Evolutionary conservation across 2,329 filamentous ascomycete genomes (phyloP).

Genomic region (Colletotrichum gigasporum): DNA sequence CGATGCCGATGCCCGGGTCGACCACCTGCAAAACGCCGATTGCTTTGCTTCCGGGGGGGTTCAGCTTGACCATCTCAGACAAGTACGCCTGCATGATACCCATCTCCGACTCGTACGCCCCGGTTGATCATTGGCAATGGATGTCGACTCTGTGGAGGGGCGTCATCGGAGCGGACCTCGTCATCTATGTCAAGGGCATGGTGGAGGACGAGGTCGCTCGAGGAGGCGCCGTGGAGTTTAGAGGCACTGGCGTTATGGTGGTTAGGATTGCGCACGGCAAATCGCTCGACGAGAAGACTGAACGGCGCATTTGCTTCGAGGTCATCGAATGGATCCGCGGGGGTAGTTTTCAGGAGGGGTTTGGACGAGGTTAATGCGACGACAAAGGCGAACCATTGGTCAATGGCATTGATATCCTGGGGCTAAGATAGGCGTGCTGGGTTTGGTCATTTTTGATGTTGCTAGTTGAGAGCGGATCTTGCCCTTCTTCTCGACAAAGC

Average conservation of each 20-base stretch:
- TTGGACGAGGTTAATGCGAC: slow-evolving; percentile 7
- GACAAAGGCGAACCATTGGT: neutral
- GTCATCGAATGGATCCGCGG: slow-evolving; percentile 81
- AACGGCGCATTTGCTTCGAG: slow-evolving; percentile 85
- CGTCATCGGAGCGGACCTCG: slow-evolving; percentile 82
- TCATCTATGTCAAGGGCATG: slow-evolving; percentile 69
- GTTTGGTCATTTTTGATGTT: neutral
- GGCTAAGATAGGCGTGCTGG: neutral
- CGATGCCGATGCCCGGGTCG: neutral
- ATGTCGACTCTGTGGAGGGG: slow-evolving; percentile 94
- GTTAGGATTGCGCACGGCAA: slow-evolving; percentile 56
- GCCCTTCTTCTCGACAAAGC: slow-evolving; percentile 18
- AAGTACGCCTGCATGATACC: slow-evolving; percentile 77
- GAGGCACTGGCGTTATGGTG: slow-evolving; percentile 62
- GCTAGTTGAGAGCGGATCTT: neutral
- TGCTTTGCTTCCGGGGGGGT: slow-evolving; percentile 79
- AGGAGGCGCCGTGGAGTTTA: slow-evolving; percentile 65
- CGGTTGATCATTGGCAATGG: slow-evolving; percentile 97
- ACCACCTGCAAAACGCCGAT: slow-evolving; percentile 75
- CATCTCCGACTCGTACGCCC: slow-evolving; percentile 79
- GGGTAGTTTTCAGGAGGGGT: slow-evolving; percentile 50
- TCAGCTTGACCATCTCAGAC: slow-evolving; percentile 83
- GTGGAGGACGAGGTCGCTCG: slow-evolving; percentile 46
- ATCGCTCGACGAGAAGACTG: slow-evolving; percentile 72
- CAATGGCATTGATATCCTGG: slow-evolving; percentile 3